These are phyloP conservation scores for Spongospora subterranea DNA, from an alignment of 208 protist species.

Conservation along the genomic window DNA sequence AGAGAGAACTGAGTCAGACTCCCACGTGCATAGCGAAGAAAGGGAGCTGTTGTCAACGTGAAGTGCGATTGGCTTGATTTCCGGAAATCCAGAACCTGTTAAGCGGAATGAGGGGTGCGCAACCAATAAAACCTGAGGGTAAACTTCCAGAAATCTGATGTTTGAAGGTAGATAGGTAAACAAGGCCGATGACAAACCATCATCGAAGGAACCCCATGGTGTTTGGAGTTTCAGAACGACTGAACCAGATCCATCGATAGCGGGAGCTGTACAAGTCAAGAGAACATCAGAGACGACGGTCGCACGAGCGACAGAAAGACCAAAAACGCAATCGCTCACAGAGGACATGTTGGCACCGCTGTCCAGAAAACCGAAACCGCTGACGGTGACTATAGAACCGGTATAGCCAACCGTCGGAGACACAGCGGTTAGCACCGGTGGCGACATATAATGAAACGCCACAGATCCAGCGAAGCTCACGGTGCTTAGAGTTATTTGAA, in stretches of 20 bases:
- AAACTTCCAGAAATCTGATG: neutral
- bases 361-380: neutral
- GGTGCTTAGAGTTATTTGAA: neutral
- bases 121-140: neutral
- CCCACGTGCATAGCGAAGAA: neutral
- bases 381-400: neutral
- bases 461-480: neutral
- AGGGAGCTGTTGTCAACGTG: neutral
- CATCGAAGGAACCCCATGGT: neutral
- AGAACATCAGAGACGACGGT: neutral
- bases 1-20: neutral
- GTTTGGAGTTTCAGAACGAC: neutral
- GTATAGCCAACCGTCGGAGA: neutral
- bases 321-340: slow-evolving; percentile 9
- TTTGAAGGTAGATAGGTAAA: neutral
- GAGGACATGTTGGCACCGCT: neutral
- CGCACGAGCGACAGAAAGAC: neutral
- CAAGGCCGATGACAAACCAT: neutral
- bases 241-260: neutral
- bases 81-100: neutral
- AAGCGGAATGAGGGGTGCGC: neutral
- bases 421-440: neutral
- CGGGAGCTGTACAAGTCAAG: neutral
- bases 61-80: neutral
- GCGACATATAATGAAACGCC: neutral